Evolutionary conservation across 2,329 filamentous ascomycete species (phyloP).

Genomic region (Trichocomaceae sp.): DNA sequence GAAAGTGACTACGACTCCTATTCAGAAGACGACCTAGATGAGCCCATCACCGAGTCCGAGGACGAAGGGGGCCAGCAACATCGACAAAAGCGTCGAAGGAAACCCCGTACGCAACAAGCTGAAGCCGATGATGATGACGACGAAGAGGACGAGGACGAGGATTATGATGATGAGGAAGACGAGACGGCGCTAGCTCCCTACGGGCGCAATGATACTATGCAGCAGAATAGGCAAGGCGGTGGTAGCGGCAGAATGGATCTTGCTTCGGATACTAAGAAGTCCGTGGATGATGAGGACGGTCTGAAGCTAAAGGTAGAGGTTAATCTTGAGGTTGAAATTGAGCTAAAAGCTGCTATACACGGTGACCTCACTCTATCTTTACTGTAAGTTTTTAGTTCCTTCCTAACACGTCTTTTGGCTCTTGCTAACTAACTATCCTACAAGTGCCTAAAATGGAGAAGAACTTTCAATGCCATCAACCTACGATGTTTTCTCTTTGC

Average conservation of each 20-base stretch:
- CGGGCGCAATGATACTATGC: neutral
- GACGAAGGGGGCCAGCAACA: neutral
- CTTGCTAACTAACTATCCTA: neutral
- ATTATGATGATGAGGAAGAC: conserved; percentile 5
- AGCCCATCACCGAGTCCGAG: conserved; percentile 10
- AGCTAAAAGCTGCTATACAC: conserved; percentile 55
- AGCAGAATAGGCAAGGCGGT: conserved; percentile 3
- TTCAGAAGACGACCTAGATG: conserved; percentile 11
- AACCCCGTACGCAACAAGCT: neutral
- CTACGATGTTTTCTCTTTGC: neutral
- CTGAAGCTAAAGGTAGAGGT: conserved; percentile 50
- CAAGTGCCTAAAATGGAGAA: conserved; percentile 3
- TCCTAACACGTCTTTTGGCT: neutral
- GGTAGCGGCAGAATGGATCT: conserved; percentile 5
- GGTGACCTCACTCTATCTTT: conserved; percentile 53
- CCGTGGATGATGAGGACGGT: conserved; percentile 12
- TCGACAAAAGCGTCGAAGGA: conserved; percentile 4
- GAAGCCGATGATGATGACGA: conserved; percentile 1
- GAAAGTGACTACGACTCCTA: conserved; percentile 13
- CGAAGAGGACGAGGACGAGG: conserved; percentile 7
- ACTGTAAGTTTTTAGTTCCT: conserved; percentile 30
- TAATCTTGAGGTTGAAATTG: conserved; percentile 54
- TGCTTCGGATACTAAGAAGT: conserved; percentile 3
- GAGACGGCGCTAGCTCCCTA: conserved; percentile 1
- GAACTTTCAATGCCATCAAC: neutral